Evolutionary conservation across 495 filamentous ascomycete genomes (phyloP), one percentile per base, ranked within the genome.

Genomic region (Choiromyces venosus): DNA sequence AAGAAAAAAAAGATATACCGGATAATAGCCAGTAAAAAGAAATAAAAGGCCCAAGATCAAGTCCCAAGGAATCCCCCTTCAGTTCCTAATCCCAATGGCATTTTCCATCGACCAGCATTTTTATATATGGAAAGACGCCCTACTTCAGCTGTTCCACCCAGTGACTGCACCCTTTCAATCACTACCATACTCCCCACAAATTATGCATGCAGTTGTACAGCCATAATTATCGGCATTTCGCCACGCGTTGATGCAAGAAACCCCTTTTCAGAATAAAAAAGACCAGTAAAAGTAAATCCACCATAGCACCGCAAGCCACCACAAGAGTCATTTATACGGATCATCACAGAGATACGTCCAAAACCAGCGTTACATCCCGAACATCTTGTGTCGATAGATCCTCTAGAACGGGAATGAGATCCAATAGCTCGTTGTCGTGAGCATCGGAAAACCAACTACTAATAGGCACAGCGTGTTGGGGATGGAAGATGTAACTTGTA

Each of bases 361-460:
- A 89, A 79, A 99, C 95, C 78, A 98, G 85, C 86, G 94, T 98
- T 83, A 99, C 96, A 84, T 99, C 95, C 84, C 89, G 87, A 71
- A 98, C 96, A 80, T 93, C 91, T 44, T 87, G 78, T 74, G 91
- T 89, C 70, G 95, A 94, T 77, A 99, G 88, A 84, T 99, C 95
- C 86, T 98, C 96, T 78, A 99, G 92, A 77, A 99, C 95, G 33
- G 95, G 95, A 81, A 99, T 99, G 74, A 99, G 86, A 82, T 99
- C 95, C 79, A 99, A 87, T 73, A 99, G 88, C 86, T 99, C 95
- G 83, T 99, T 99, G 85, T 99, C 95, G 84, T 99, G 95, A 71
- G 96, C 95, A 85, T 99, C 95, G 80, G 94, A 97, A 86, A 99
- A 99, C 95, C 95, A 99, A 87, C 94, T 97, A 87, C 94, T 97